A percentile compares a stretch with the other conserved stretches of the same genome.
Conservation (phyloP, 108 stramenopile species). For the Chaetoceros muelleri region DNA sequence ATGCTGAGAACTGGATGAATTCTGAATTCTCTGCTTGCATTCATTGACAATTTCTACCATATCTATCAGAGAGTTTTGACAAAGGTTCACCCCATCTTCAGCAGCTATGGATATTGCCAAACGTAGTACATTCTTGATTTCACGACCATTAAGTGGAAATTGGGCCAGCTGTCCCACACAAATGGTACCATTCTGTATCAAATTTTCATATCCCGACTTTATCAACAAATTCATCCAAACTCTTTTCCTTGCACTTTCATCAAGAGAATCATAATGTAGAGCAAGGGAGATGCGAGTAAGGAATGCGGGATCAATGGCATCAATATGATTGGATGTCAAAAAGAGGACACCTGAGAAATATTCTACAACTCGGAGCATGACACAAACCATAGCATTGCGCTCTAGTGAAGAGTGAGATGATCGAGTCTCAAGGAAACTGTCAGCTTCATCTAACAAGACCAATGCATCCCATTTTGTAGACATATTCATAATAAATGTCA, state of each 20-base stretch:
- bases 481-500: constrained; percentile 40
- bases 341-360: constrained; percentile 57
- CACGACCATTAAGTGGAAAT: constrained; percentile 42
- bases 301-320: constrained; percentile 60
- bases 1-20: no score
- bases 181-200: background rate
- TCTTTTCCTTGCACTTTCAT: constrained; percentile 24
- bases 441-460: constrained; percentile 56
- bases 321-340: constrained; percentile 54
- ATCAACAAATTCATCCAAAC: constrained; percentile 40
- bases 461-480: constrained; percentile 46
- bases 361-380: constrained; percentile 58
- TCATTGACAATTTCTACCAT: no score
- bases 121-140: constrained; percentile 64
- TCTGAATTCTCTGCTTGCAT: no score
- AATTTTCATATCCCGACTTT: constrained; percentile 12
- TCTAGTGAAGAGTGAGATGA: constrained; percentile 35
- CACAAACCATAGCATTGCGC: constrained; percentile 64
- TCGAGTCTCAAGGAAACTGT: constrained; percentile 44
- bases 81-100: constrained; percentile 25
- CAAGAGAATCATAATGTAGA: constrained; percentile 40
- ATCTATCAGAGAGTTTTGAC: constrained; percentile 36
- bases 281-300: constrained; percentile 54
- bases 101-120: constrained; percentile 54
- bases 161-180: constrained; percentile 24